Base-by-base conservation (phyloP, 208 protist genomes). In the Lotmaria passim region DNA sequence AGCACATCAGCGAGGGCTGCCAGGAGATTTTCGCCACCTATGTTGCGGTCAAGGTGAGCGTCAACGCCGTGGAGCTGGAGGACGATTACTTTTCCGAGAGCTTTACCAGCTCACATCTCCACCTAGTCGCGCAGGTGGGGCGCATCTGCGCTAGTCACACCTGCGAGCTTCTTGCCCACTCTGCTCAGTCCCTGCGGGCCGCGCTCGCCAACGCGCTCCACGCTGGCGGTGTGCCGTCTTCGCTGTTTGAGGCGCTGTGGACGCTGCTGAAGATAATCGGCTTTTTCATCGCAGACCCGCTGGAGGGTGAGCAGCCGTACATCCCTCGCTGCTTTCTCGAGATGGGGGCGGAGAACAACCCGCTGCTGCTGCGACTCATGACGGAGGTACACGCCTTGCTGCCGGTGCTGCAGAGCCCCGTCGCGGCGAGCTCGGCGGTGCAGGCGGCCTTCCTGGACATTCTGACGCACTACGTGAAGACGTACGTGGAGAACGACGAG, bases 301-400 rank as follows among this genome's bases (percentile, higher is more conserved):
- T 73, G 15, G 86, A 93, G 19, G 86, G 88, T 33, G 91, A 96
- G 74, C 63, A 85, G 48, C 68, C 85, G n/a, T 88, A 64, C 59
- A 86, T 93, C 53, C 91, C 91, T 3, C 69, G 69, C 14, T 92
- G 88, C 75, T 94, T 94, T 61, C 43, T 76, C 4, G 69, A 75
- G n/a, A 59, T 69, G 33, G 57, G 43, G 8, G 24, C 26, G 28
- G 33, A 70, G 12, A 39, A 61, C 39, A 73, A 71, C n/a, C 26
- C 43, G 10, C 33, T 56, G 21, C 46, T 86, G 43, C 50, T 81
- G 47, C 70, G 62, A 19, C 67, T 86, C 10, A 52, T 85, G 60
- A 47, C 64, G 60, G 61, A 56, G 28, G 63, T 77, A 31, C 28
- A 67, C 0, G 23, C 48, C 7, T 31, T 81, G 41, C 69, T 75